Evolutionary conservation across 495 filamentous ascomycete species (phyloP).

Genomic region (Copromyces sp.): DNA sequence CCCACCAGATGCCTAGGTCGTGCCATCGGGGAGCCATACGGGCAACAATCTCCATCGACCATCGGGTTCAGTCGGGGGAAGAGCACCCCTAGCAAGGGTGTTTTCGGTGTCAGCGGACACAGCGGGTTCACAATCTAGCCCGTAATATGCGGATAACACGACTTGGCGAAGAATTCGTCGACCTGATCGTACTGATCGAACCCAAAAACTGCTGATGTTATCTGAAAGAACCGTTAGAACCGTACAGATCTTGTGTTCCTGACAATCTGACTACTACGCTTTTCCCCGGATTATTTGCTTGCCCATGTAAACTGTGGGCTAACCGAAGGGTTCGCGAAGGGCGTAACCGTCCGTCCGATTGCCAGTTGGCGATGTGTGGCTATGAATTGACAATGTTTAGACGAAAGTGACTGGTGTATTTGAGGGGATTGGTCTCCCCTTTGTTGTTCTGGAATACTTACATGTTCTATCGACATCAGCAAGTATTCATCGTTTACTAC

Average conservation of each 20-base stretch:
- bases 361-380: not conserved
- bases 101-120: not conserved
- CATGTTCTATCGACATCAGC: not conserved
- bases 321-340: not conserved
- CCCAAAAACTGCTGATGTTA: not conserved
- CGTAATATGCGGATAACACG: not conserved
- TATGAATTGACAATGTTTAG: not conserved
- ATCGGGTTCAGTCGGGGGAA: not conserved
- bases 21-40: not conserved
- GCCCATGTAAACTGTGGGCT: not conserved
- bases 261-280: not conserved
- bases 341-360: not conserved
- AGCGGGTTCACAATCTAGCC: not conserved
- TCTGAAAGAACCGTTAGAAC: not conserved
- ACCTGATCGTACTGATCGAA: not conserved
- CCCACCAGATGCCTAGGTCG: not conserved
- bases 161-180: not conserved
- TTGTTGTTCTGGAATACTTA: not conserved
- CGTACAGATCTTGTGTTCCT: not conserved
- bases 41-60: not conserved
- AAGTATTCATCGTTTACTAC: not conserved
- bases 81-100: not conserved
- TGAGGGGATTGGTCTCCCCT: not conserved
- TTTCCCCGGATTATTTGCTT: not conserved
- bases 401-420: not conserved